These are phyloP conservation scores for Cunninghamia lanceolata DNA, from an alignment of 75 land plant species.

Conservation along the genomic window DNA sequence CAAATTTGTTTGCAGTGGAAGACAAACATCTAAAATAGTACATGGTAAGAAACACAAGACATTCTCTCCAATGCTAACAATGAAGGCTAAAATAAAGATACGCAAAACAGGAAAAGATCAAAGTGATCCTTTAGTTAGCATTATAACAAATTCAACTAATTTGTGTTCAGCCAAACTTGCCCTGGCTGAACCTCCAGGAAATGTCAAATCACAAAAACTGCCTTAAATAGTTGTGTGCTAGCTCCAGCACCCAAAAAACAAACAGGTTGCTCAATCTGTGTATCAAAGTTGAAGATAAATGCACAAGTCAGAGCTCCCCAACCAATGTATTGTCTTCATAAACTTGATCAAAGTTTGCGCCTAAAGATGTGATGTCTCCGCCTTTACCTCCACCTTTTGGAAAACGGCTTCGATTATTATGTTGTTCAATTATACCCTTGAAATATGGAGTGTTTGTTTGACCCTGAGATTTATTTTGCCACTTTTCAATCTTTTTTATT, in stretches of 20 bases:
- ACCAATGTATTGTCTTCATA: constrained; percentile 4
- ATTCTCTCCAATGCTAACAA: not conserved
- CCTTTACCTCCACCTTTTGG: not conserved
- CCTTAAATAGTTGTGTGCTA: not conserved
- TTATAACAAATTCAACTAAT: not conserved
- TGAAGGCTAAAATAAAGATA: not conserved
- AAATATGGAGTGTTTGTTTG: not conserved
- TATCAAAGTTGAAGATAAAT: not conserved
- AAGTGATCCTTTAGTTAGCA: not conserved
- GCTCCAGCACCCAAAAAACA: not conserved
- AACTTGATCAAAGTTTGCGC: not conserved
- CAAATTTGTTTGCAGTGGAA: not conserved
- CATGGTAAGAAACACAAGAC: not conserved
- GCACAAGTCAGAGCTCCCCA: not conserved
- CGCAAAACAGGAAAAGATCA: not conserved
- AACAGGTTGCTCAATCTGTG: not conserved
- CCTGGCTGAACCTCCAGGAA: not conserved
- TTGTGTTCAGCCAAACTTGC: not conserved
- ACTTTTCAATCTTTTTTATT: not conserved
- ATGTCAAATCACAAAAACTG: not conserved
- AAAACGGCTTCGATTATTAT: not conserved
- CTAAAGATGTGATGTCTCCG: not conserved
- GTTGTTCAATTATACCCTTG: not conserved
- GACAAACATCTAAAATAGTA: not conserved
- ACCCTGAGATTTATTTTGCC: not conserved